Conservation (phyloP, 331 rosid species). For the Acacia pycnantha region DNA sequence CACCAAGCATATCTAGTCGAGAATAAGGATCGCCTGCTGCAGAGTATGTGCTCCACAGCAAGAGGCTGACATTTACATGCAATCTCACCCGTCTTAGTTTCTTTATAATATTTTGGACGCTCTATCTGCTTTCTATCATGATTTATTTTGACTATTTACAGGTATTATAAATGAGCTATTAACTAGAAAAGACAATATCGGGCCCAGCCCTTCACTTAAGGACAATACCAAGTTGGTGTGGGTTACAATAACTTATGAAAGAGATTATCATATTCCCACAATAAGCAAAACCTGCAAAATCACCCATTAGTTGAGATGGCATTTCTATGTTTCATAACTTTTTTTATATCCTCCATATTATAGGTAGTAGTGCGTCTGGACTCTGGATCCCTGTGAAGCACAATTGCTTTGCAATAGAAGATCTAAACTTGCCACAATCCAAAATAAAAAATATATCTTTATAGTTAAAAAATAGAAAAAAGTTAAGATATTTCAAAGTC, state of each 20-base stretch:
- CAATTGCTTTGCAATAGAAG: background rate
- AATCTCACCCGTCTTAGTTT: background rate
- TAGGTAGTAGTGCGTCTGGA: too few relatives aligned
- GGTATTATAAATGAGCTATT: background rate
- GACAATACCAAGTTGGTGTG: background rate
- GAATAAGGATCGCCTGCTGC: background rate
- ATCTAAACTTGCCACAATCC: background rate
- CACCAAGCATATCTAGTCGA: background rate
- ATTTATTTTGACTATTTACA: background rate
- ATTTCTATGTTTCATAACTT: too few relatives aligned
- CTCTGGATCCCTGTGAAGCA: too few relatives aligned
- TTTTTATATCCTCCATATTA: too few relatives aligned
- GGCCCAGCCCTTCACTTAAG: background rate
- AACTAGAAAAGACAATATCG: too few relatives aligned
- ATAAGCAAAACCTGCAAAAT: background rate
- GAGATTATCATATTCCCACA: background rate
- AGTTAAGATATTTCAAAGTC: background rate
- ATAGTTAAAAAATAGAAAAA: too few relatives aligned
- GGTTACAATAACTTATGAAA: too few relatives aligned
- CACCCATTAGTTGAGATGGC: too few relatives aligned
- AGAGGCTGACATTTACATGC: background rate
- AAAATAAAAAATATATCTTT: background rate
- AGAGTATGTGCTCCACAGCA: background rate
- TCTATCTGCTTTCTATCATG: background rate
- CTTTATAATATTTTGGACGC: background rate